These are phyloP conservation scores for Vanrija pseudolonga DNA, from an alignment of 1,284 basidiomycete species.

Conservation along the genomic window DNA sequence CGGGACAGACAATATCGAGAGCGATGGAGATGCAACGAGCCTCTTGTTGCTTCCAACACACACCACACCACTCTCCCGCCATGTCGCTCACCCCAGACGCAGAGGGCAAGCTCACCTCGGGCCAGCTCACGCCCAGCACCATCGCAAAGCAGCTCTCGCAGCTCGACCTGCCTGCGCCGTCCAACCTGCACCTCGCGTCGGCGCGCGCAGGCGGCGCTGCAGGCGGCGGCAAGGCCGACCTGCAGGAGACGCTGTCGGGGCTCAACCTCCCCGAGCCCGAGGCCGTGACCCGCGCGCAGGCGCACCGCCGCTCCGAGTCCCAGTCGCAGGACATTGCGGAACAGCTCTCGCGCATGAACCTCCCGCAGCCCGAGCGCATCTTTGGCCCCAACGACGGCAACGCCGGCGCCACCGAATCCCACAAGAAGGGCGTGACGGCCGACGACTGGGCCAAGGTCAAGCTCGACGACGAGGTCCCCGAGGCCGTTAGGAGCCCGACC, in stretches of 20 bases:
- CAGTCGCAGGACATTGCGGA: slow-evolving; percentile 47
- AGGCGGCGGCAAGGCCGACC: slow-evolving; percentile 17
- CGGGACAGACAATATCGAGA: no score
- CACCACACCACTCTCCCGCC: not conserved
- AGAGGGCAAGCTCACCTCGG: slow-evolving; percentile 15
- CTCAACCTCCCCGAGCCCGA: slow-evolving; percentile 48
- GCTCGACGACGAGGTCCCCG: slow-evolving; percentile 46
- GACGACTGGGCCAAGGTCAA: slow-evolving; percentile 49
- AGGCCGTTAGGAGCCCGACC: slow-evolving; percentile 45
- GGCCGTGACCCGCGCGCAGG: slow-evolving; percentile 32
- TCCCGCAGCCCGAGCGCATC: slow-evolving; percentile 50
- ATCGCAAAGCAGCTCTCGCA: slow-evolving; percentile 46
- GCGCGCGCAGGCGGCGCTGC: no score
- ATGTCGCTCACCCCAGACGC: slow-evolving; percentile 10
- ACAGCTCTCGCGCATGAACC: slow-evolving; percentile 43
- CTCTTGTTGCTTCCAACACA: not conserved
- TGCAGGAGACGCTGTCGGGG: slow-evolving; percentile 21
- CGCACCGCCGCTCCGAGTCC: slow-evolving; percentile 39
- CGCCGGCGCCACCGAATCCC: slow-evolving; percentile 12
- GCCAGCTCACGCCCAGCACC: slow-evolving; percentile 40
- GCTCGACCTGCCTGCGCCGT: slow-evolving; percentile 46
- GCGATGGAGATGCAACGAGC: not conserved
- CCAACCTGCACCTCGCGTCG: slow-evolving; percentile 32
- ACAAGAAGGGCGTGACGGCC: slow-evolving; percentile 36
- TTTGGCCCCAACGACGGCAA: slow-evolving; percentile 40